Percentiles rank a stretch among this genome's conserved stretches.
Evolutionary conservation across 345 rosid species (phyloP).

Genomic region (Hypericum androsaemum): DNA sequence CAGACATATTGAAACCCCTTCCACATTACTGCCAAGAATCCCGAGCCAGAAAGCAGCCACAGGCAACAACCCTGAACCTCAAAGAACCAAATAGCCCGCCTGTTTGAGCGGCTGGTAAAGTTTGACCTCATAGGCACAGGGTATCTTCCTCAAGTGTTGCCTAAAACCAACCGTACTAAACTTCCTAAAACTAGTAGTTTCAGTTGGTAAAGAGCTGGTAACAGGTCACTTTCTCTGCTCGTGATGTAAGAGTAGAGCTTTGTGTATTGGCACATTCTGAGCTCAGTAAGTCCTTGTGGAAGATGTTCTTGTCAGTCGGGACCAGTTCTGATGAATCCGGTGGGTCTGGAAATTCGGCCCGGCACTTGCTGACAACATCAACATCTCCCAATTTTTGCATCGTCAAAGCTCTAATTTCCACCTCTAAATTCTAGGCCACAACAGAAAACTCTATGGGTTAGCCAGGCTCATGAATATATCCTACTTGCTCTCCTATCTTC

Average conservation of each 20-base stretch:
- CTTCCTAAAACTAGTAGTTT: conserved; percentile 31
- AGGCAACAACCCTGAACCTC: conserved; percentile 60
- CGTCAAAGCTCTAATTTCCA: conserved; percentile 94
- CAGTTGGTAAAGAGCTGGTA: conserved; percentile 23
- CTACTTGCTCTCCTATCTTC: too few species aligned
- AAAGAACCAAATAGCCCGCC: conserved; percentile 54
- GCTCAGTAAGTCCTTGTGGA: conserved; percentile 71
- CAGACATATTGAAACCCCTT: conserved; percentile 29
- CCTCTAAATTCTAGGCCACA: conserved; percentile 82
- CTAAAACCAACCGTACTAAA: conserved; percentile 24
- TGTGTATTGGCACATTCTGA: conserved; percentile 77
- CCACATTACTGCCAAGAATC: conserved; percentile 48
- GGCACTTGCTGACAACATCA: conserved; percentile 66
- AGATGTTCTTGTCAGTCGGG: conserved; percentile 33
- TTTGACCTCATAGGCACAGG: conserved; percentile 17
- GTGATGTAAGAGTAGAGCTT: conserved; percentile 72
- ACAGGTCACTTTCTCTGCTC: conserved; percentile 59
- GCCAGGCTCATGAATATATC: conserved; percentile 75
- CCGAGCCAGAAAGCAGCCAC: conserved; percentile 69
- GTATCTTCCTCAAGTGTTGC: conserved; percentile 18
- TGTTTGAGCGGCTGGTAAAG: conserved; percentile 16
- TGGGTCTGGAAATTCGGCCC: conserved; percentile 88
- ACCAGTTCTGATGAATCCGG: conserved; percentile 55
- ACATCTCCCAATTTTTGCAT: conserved; percentile 83
- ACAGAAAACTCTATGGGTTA: conserved; percentile 76